Conservation (phyloP, 495 filamentous ascomycete species). For the Pseudotulostoma volvatum region DNA sequence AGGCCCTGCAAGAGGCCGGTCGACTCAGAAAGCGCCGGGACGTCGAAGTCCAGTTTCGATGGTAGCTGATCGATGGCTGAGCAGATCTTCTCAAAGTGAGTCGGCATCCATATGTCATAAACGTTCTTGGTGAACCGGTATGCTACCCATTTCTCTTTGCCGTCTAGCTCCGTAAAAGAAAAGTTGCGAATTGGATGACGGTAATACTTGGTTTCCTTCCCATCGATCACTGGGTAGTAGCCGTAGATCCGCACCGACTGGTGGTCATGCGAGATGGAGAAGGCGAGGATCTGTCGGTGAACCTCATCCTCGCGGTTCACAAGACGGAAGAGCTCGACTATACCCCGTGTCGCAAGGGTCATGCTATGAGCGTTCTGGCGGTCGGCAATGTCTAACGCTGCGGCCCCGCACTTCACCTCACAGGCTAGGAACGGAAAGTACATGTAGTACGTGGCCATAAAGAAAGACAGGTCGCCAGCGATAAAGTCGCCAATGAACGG, state of each 20-base stretch:
- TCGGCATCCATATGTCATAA: too few species aligned
- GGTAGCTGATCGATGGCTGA: neutral
- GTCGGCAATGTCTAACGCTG: conserved; percentile 17
- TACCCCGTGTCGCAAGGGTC: conserved; percentile 13
- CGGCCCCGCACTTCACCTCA: conserved; percentile 21
- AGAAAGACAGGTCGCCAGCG: neutral
- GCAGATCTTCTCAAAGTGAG: too few species aligned
- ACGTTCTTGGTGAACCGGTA: too few species aligned
- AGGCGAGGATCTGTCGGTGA: conserved; percentile 9
- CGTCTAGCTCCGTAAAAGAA: conserved; percentile 11
- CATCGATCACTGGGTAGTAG: conserved; percentile 13
- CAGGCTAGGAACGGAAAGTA: conserved; percentile 21
- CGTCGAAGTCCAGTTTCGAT: neutral
- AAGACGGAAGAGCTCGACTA: too few species aligned
- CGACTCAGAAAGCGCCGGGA: too few species aligned
- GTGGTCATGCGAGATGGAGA: too few species aligned
- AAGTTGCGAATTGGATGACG: conserved; percentile 7
- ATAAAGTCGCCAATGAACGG: too few species aligned
- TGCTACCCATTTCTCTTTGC: conserved; percentile 19
- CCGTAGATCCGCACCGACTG: conserved; percentile 13
- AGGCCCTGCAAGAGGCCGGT: too few species aligned
- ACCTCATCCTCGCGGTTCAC: conserved; percentile 9
- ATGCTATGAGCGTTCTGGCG: conserved; percentile 22
- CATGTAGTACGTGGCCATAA: neutral
- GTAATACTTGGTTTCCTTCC: conserved; percentile 10